Percentiles rank a stretch among this genome's conserved stretches.
phyloP scores from a whole-genome alignment of 306 rosid species.

The Citrullus amarus region DNA sequence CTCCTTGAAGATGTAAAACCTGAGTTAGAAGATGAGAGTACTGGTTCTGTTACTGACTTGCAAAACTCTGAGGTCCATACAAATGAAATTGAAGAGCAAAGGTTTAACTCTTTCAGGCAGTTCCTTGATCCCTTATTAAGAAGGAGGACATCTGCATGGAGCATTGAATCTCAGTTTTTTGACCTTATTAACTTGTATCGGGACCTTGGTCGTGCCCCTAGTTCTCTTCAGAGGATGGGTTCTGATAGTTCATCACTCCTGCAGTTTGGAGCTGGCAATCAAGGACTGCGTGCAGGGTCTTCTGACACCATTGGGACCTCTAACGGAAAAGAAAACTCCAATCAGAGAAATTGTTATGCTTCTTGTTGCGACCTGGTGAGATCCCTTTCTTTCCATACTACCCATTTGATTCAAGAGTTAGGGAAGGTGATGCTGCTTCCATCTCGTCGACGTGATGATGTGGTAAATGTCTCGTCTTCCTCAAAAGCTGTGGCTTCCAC shows the following conservation, averaged over 20 bases:
- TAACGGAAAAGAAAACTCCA: constrained; percentile 51
- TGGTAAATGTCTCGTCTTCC: constrained; percentile 59
- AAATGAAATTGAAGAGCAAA: constrained; percentile 74
- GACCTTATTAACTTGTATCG: constrained; percentile 81
- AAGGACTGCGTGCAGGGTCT: constrained; percentile 36
- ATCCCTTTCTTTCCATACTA: constrained; percentile 83
- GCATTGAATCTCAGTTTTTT: constrained; percentile 85
- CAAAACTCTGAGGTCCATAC: constrained; percentile 52
- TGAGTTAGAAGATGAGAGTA: constrained; percentile 47
- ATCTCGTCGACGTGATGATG: constrained; percentile 89
- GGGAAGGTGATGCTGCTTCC: constrained; percentile 87
- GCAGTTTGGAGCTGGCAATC: constrained; percentile 42
- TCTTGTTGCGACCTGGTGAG: constrained; percentile 82
- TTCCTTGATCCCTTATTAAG: constrained; percentile 80
- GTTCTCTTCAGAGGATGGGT: constrained; percentile 50
- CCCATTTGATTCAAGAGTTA: constrained; percentile 90
- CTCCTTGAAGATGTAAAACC: constrained; percentile 70
- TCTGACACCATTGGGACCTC: constrained; percentile 37
- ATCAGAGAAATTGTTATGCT: constrained; percentile 53
- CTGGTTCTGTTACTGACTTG: constrained; percentile 50
- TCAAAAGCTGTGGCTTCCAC: constrained; percentile 80
- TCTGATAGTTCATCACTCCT: constrained; percentile 37
- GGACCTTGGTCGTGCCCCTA: constrained; percentile 70
- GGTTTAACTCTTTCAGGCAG: constrained; percentile 84
- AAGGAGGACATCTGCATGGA: constrained; percentile 85